phyloP scores from a whole-genome alignment of 495 filamentous ascomycete species.

The Pseudomonodictys pantanalensis region DNA sequence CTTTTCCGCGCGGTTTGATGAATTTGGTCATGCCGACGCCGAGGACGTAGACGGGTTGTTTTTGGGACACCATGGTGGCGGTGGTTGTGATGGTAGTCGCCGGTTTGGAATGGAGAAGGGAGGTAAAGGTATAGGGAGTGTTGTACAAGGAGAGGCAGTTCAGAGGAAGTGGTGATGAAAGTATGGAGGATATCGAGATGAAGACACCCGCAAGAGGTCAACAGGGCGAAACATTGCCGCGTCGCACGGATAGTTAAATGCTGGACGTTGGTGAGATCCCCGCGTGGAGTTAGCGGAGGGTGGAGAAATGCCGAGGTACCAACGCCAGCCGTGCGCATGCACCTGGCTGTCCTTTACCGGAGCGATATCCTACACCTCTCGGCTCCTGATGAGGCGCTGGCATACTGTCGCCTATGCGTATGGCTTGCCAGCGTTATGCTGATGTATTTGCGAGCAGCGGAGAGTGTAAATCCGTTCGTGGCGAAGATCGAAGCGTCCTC shows the following conservation, averaged over 20 bases:
- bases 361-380: too few species aligned
- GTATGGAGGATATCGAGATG: not conserved
- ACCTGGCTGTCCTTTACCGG: too few species aligned
- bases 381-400: too few species aligned
- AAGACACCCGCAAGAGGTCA: not conserved
- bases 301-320: too few species aligned
- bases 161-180: not conserved
- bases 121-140: not conserved
- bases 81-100: not conserved
- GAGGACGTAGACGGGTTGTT: conserved; percentile 75
- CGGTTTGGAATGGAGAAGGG: not conserved
- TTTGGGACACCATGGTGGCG: conserved; percentile 41
- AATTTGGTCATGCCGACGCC: conserved; percentile 99
- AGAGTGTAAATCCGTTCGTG: too few species aligned
- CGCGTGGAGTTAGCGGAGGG: too few species aligned
- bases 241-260: not conserved
- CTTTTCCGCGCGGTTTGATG: conserved; percentile 93
- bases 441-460: too few species aligned
- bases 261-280: too few species aligned
- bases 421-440: too few species aligned
- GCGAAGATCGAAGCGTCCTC: too few species aligned
- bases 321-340: too few species aligned
- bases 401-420: too few species aligned
- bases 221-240: not conserved
- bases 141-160: not conserved